Base-by-base conservation (phyloP, 768 basidiomycete genomes). In the Lactarius evosmus region DNA sequence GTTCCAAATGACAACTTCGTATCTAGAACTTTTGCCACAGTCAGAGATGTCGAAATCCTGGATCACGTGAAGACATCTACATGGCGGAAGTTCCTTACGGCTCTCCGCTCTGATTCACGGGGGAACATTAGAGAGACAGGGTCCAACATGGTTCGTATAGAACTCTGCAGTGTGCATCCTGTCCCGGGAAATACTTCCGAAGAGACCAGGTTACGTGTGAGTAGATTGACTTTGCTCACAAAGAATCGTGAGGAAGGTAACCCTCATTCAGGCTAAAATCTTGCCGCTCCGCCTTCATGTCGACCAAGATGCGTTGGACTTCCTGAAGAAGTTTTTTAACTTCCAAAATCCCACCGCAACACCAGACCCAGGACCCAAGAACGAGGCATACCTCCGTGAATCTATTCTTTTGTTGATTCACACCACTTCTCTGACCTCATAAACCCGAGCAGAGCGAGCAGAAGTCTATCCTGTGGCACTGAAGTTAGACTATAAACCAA, bases 21-120 rank as follows among this genome's bases (percentile, higher is more conserved):
- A 9, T 89, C 88, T 2, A 80, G 88, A 58, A 82, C 85, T 1
- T 80, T 90, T 53, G 82, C 84, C 16, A 86, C 85, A 12, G 79
- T 95, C 56, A 82, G 76, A 62, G 85, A 92, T 65, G 70, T 93
- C 22, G 93, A 97, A 74, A 97, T 98, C 63, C 77, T 98, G 56
- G 97, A 99, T 74, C 95, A 97, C 72, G 94, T 99, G 80, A 95
- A 92, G 78, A 95, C 95, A 0, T 98, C 95, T 9, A 98, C 97
- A 0, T 99, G 97, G 97, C 91, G 88, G 77, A 98, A 96, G 74
- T 98, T 99, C 74, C 77, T 99, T 63, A 95, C 94, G 4, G 85
- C 86, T 59, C 80, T 97, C 72, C 84, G 89, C 41, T 82, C 89
- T 7, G 94, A 96, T 75, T 86, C 91, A 17, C 84, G 84, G 60